These are phyloP conservation scores for Ustilago nuda DNA, from an alignment of 1,284 basidiomycete species.

Conservation along the genomic window DNA sequence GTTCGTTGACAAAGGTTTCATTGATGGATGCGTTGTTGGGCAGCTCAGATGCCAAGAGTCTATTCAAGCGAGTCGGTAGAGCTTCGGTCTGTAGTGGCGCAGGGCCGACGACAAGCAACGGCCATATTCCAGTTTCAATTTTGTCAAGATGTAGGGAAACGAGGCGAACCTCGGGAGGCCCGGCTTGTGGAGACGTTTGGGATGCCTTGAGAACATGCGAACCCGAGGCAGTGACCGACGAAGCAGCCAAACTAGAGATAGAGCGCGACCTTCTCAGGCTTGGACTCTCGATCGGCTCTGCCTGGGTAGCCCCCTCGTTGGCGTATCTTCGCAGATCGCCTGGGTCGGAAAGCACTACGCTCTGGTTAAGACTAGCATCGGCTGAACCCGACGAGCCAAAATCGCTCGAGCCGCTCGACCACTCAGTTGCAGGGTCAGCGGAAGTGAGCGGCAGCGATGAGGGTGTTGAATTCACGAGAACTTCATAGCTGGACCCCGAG, in stretches of 20 bases:
- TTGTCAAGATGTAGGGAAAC: slow-evolving; percentile 55
- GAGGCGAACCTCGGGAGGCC: slow-evolving; percentile 43
- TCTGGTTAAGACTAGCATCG: slow-evolving; percentile 34
- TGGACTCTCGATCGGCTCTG: neutral
- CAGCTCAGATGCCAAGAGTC: slow-evolving; percentile 26
- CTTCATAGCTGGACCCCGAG: slow-evolving; percentile 51
- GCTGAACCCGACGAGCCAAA: slow-evolving; percentile 48
- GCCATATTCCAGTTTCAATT: slow-evolving; percentile 54
- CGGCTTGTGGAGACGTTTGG: slow-evolving; percentile 3
- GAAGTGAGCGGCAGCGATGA: slow-evolving; percentile 18
- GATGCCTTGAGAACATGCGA: neutral
- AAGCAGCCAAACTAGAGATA: slow-evolving; percentile 17
- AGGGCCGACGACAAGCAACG: slow-evolving; percentile 46
- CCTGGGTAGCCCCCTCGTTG: neutral
- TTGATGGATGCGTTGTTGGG: slow-evolving; percentile 20
- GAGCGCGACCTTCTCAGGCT: slow-evolving; percentile 28
- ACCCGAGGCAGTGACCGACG: neutral
- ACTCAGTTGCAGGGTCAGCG: slow-evolving; percentile 24
- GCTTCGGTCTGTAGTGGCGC: slow-evolving; percentile 34
- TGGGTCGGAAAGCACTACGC: slow-evolving; percentile 46
- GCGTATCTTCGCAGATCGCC: slow-evolving; percentile 21
- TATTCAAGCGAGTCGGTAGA: slow-evolving; percentile 17
- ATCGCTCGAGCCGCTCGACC: slow-evolving; percentile 54
- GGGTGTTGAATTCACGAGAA: slow-evolving; percentile 26
- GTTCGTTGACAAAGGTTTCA: slow-evolving; percentile 24